Base-by-base conservation (phyloP, 2,329 filamentous ascomycete genomes). In the Verticillium dahliae region DNA sequence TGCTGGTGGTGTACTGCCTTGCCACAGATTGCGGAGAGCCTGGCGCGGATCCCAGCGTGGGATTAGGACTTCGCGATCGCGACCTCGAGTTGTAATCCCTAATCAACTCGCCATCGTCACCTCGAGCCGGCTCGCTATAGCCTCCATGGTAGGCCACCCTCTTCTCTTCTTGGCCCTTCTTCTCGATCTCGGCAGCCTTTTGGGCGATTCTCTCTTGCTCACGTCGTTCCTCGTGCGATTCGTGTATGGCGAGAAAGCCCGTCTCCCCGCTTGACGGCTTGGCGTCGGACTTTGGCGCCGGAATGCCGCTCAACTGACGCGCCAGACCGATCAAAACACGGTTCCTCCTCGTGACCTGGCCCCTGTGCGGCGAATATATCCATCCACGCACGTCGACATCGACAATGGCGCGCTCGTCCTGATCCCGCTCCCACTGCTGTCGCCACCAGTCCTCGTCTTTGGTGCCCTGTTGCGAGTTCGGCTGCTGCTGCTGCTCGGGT, bases 311-410 rank as follows among this genome's bases (percentile, higher is more conserved):
- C 52, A 99, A 78, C 69, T 95, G 90, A 60, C 93, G 84, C 14
- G 94, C 94, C 31, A 98, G 80, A 0, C 93, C 91, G 60, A 99
- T 86, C 69, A 97, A 80, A 63, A 98, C 80, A 41, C 95, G 85
- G 69, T 97, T 96, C 69, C 92, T 92, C 67, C 93, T 85, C 33
- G 86, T 94, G 84, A 97, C 87, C 4, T 91, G 92, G 0, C 92
- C 92, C 66, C 83, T 84, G 69, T 94, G 91, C 18, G 94, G 94
- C 45, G 87, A 86, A 74, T 97, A 99, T 59, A 98, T 85, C 95
- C 96, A 99, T 14, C 95, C 95, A 67, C 94, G 85, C 31, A 99
- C 91, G 72, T 99, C 94, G 6, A 98, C 91, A 71, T 98, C 94
- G 1, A 97, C 90, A 4, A 97, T 80, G 0, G 93, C 92, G 72